Evolutionary conservation across 2,329 filamentous ascomycete species (phyloP).

Genomic region (Dryadomyces quercus-mongolicae): DNA sequence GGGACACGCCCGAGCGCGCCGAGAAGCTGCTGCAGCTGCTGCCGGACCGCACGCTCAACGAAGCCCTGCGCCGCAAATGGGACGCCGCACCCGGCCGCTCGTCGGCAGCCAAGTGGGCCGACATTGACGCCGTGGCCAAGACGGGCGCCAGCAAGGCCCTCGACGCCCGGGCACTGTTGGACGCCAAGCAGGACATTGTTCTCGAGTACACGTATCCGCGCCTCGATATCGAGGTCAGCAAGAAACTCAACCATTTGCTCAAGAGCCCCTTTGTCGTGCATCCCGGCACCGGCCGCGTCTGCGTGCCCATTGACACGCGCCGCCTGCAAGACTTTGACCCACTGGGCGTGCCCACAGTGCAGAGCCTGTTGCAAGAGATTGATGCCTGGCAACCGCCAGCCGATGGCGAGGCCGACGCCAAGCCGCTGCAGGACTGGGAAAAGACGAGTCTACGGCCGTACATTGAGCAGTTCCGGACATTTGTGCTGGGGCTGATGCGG

Average conservation of each 20-base stretch:
- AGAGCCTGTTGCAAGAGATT: slow-evolving; percentile 70
- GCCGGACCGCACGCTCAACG: slow-evolving; percentile 65
- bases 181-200: slow-evolving; percentile 91
- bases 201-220: slow-evolving; percentile 97
- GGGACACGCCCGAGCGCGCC: slow-evolving; percentile 55
- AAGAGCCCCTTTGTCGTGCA: slow-evolving; percentile 96
- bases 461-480: slow-evolving; percentile 75
- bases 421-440: slow-evolving; percentile 69
- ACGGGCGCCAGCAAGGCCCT: slow-evolving; percentile 59
- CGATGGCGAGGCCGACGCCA: slow-evolving; percentile 10
- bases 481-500: slow-evolving; percentile 67
- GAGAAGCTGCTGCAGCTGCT: slow-evolving; percentile 74
- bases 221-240: slow-evolving; percentile 92
- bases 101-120: slow-evolving; percentile 78
- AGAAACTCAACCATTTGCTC: slow-evolving; percentile 95
- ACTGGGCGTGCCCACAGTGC: slow-evolving; percentile 77
- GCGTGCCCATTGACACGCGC: slow-evolving; percentile 78
- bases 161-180: slow-evolving; percentile 61
- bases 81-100: slow-evolving; percentile 65
- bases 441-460: slow-evolving; percentile 94
- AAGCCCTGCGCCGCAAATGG: slow-evolving; percentile 83
- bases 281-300: slow-evolving; percentile 85
- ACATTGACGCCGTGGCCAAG: slow-evolving; percentile 80
- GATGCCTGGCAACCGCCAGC: slow-evolving; percentile 53
- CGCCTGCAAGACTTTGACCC: slow-evolving; percentile 77